A percentile compares a stretch with the other conserved stretches of the same genome.
Conservation (phyloP, 176 grass and related monocot genomes). For the Bromus sterilis region DNA sequence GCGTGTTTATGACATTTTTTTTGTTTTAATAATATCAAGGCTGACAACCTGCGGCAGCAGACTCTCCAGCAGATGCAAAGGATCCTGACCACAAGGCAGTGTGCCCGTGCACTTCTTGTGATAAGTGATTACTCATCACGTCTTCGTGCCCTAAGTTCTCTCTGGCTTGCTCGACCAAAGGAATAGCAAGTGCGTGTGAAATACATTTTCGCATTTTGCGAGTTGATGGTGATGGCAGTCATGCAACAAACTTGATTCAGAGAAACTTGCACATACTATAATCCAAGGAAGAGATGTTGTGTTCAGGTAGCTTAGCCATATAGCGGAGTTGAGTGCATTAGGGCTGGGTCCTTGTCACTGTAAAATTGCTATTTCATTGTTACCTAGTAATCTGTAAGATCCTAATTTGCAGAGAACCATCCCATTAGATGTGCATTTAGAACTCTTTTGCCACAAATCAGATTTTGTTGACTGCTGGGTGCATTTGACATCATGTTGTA, state of each 20-base stretch:
- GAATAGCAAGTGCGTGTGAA: conserved; percentile 39
- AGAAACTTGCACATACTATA: conserved; percentile 47
- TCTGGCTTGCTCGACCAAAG: conserved; percentile 91
- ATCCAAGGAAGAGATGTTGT: conserved; percentile 23
- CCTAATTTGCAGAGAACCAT: conserved; percentile 3
- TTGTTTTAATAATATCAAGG: conserved; percentile 45
- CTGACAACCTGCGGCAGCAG: conserved; percentile 89
- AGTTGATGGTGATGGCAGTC: conserved; percentile 11
- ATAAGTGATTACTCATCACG: conserved; percentile 92
- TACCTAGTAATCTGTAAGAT: conserved; percentile 10
- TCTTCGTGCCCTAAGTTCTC: conserved; percentile 88
- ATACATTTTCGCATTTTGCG: conserved; percentile 12
- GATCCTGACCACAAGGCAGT: conserved; percentile 79
- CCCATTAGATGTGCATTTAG: conserved; percentile 5
- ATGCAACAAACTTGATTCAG: conserved; percentile 25
- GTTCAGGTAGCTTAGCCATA: conserved; percentile 39
- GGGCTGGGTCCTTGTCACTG: conserved; percentile 5
- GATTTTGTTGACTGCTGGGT: conserved; percentile 6
- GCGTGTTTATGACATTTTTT: conserved; percentile 11
- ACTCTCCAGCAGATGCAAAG: conserved; percentile 90
- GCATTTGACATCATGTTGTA: background rate
- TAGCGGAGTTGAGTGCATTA: conserved; percentile 23
- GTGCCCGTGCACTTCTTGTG: conserved; percentile 70
- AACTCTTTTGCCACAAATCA: background rate
- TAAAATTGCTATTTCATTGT: conserved; percentile 18